Base-by-base conservation (phyloP, 2,329 filamentous ascomycete genomes). In the Alternaria conjuncta region DNA sequence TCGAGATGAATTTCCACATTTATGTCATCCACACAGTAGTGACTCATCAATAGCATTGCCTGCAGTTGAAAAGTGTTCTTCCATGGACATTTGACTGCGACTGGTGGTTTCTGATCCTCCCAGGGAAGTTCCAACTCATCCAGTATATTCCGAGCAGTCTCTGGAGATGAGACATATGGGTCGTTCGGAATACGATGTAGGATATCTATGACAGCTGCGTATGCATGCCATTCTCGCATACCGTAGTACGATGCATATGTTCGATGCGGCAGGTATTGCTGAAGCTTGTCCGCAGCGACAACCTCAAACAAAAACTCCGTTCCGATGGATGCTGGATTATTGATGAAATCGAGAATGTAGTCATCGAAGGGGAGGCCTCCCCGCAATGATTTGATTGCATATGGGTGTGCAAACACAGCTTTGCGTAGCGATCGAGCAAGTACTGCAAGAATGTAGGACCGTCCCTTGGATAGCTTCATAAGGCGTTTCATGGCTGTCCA, bases 41-140 rank as follows among this genome's bases (percentile, higher is more conserved):
- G 81, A 8, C 71, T 71, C 15, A 84, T 77, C 0, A 85, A 59
- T 2, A 85, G 69, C 72, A 85, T 79, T 18, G 80, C 75, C 58
- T 85, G 83, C 10, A 85, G 71, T 60, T 85, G 84, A n/a, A 83
- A 64, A 0, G 80, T 79, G n/a, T 80, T 78, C 66, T 86, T 86
- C 82, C 82, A 85, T 50, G 81, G 80, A 62, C 76, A 81, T 43
- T 84, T 81, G 36, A 82, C 80, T 5, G 81, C 81, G 10, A 82
- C 72, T 4, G 83, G 81, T 11, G 74, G 66, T 63, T 79, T 81
- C 63, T 85, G 84, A 12, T 70, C 68, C 20, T 71, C 69, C 83
- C 84, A 86, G 10, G 79, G 82, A 26, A 82, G 66, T 5, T 84
- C 59, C 2, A 84, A 60, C 6, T 66, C 65, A n/a, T 74, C 57